phyloP scores from a whole-genome alignment of 768 basidiomycete species.

The Coprinopsis marcescibilis region DNA sequence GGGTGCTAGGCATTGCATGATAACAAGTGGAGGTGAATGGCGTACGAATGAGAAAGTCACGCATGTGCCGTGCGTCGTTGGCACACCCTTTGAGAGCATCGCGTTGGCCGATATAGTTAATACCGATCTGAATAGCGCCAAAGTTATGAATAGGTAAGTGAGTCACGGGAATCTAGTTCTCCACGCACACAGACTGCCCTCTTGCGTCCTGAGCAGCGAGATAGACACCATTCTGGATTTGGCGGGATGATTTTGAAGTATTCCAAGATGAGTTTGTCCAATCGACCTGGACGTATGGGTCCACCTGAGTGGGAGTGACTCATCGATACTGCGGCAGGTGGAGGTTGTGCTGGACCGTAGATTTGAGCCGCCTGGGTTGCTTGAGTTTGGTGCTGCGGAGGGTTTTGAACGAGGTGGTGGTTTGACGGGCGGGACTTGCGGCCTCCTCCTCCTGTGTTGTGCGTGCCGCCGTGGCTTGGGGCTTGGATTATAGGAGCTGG shows the following conservation, averaged over 20 bases:
- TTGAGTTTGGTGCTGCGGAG: slow-evolving; percentile 7
- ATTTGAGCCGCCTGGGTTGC: slow-evolving; percentile 7
- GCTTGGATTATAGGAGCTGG: no score
- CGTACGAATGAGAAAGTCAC: slow-evolving; percentile 57
- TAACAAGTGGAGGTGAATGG: neutral
- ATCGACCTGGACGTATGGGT: neutral
- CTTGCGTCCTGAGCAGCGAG: slow-evolving; percentile 69
- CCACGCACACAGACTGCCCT: slow-evolving; percentile 74
- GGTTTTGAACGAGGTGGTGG: slow-evolving; percentile 3
- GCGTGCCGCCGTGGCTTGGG: no score
- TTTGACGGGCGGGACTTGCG: neutral
- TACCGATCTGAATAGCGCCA: slow-evolving; percentile 53
- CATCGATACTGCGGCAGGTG: neutral
- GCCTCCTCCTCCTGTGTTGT: no score
- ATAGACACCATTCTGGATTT: slow-evolving; percentile 20
- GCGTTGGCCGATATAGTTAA: slow-evolving; percentile 65
- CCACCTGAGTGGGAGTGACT: neutral
- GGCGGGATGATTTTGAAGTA: slow-evolving; percentile 2
- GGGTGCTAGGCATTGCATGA: neutral
- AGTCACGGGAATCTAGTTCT: neutral
- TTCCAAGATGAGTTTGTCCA: neutral
- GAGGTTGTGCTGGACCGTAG: neutral
- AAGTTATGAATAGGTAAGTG: neutral
- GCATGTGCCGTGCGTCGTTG: slow-evolving; percentile 72
- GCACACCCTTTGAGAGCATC: slow-evolving; percentile 70